A percentile compares a stretch with the other conserved stretches of the same genome.
These are phyloP conservation scores for Elymus sibiricus DNA, from an alignment of 176 grass and related monocot genomes.

Conservation along the genomic window DNA sequence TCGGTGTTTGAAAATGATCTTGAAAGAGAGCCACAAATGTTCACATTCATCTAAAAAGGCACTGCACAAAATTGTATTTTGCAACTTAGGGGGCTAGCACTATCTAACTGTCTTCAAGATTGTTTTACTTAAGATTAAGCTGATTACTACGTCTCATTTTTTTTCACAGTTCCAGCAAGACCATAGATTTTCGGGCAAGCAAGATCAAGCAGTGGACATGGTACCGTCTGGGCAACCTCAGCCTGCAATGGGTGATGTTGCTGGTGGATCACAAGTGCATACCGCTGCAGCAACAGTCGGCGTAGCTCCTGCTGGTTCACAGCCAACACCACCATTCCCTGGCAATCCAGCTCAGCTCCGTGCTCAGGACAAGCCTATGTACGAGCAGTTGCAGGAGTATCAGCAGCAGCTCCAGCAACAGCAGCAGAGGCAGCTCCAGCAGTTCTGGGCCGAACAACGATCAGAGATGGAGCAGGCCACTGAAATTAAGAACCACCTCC, in stretches of 20 bases:
- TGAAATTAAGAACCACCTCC: not conserved
- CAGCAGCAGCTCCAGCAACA: not conserved
- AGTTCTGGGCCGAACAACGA: not conserved
- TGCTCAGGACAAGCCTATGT: not conserved
- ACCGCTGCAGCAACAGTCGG: conserved; percentile 15
- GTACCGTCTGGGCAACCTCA: conserved; percentile 8
- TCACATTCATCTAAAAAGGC: not conserved
- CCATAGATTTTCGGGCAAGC: too few species aligned
- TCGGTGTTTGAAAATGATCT: not conserved
- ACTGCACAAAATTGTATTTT: not conserved
- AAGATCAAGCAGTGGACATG: too few species aligned
- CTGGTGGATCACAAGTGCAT: conserved; percentile 45
- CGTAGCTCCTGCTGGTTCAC: not conserved
- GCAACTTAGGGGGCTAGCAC: not conserved
- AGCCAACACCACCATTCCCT: not conserved
- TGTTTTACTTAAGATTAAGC: not conserved
- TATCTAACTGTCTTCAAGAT: not conserved
- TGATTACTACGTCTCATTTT: not conserved
- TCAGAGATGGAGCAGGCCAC: not conserved
- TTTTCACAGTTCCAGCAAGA: conserved; percentile 9
- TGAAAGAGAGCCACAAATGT: not conserved
- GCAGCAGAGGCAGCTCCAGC: not conserved
- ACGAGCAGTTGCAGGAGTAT: not conserved
- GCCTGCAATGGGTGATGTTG: conserved; percentile 30
- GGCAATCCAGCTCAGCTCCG: not conserved